Evolutionary conservation across 2,329 filamentous ascomycete genomes (phyloP).

Genomic region (Cadophora sp.): DNA sequence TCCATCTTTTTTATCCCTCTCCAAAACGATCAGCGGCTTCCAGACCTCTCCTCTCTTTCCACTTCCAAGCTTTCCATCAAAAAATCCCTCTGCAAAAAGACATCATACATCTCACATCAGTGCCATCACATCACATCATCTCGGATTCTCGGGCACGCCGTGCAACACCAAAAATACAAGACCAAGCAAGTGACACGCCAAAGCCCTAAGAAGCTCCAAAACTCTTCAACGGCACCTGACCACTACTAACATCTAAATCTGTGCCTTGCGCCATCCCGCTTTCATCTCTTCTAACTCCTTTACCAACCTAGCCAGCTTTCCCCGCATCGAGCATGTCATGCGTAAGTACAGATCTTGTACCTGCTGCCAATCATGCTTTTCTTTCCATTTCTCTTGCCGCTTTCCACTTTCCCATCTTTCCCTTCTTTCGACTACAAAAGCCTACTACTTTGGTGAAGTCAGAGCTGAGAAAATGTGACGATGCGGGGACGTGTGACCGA

Average conservation of each 20-base stretch:
- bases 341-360: background rate
- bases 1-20: constrained; percentile 6
- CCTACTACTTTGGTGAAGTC: too few relatives aligned
- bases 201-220: background rate
- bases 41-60: background rate
- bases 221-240: constrained; percentile 21
- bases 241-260: background rate
- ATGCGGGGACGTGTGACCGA: background rate
- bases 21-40: constrained; percentile 15
- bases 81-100: background rate
- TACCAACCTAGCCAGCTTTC: background rate
- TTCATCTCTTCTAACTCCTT: constrained; percentile 1
- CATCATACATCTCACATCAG: background rate
- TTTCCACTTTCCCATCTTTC: too few relatives aligned
- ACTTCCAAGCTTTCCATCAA: background rate
- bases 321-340: constrained; percentile 2
- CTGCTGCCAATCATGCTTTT: constrained; percentile 10
- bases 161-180: background rate
- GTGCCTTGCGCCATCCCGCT: constrained; percentile 12
- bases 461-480: background rate
- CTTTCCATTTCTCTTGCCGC: background rate
- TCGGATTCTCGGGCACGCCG: constrained; percentile 18
- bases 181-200: constrained; percentile 12
- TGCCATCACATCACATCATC: background rate
- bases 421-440: too few relatives aligned